These are phyloP conservation scores for Candida dendrica DNA, from an alignment of 805 yeast genomes.

Conservation along the genomic window DNA sequence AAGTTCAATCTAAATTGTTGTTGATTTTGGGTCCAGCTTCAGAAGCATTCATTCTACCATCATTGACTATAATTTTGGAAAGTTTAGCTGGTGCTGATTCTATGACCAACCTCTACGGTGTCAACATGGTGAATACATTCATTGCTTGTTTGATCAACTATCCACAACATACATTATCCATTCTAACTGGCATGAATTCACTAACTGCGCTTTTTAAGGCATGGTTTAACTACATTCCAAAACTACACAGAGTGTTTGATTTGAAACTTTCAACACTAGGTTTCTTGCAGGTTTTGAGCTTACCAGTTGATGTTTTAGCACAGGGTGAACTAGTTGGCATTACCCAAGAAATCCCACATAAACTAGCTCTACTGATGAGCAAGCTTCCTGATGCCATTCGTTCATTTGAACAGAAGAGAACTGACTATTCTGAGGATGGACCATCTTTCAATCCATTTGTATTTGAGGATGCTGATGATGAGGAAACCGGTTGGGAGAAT, in stretches of 20 bases:
- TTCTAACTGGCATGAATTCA: slow-evolving; percentile 38
- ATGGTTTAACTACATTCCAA: slow-evolving; percentile 56
- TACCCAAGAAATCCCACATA: slow-evolving; percentile 43
- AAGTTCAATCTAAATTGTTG: slow-evolving; percentile 56
- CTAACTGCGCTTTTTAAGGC: slow-evolving; percentile 44
- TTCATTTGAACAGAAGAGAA: slow-evolving; percentile 55
- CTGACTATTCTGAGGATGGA: slow-evolving; percentile 25
- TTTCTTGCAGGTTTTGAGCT: slow-evolving; percentile 38
- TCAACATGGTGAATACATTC: slow-evolving; percentile 51
- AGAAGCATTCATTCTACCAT: slow-evolving; percentile 33
- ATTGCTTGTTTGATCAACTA: slow-evolving; percentile 59
- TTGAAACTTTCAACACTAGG: slow-evolving; percentile 71
- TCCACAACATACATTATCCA: slow-evolving; percentile 42
- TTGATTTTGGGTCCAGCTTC: slow-evolving; percentile 47
- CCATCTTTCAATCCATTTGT: slow-evolving; percentile 24
- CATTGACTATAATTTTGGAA: slow-evolving; percentile 34
- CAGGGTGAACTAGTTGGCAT: slow-evolving; percentile 28
- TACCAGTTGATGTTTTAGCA: slow-evolving; percentile 22
- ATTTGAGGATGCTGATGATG: slow-evolving; percentile 22
- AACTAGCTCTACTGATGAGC: slow-evolving; percentile 44
- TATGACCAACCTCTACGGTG: slow-evolving; percentile 27
- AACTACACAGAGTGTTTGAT: slow-evolving; percentile 68
- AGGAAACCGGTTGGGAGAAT: slow-evolving; percentile 31
- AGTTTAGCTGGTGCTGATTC: slow-evolving; percentile 24
- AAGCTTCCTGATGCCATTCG: slow-evolving; percentile 68